Base-by-base conservation (phyloP, 2,329 filamentous ascomycete genomes). In the Microdochium trichocladiopsis region DNA sequence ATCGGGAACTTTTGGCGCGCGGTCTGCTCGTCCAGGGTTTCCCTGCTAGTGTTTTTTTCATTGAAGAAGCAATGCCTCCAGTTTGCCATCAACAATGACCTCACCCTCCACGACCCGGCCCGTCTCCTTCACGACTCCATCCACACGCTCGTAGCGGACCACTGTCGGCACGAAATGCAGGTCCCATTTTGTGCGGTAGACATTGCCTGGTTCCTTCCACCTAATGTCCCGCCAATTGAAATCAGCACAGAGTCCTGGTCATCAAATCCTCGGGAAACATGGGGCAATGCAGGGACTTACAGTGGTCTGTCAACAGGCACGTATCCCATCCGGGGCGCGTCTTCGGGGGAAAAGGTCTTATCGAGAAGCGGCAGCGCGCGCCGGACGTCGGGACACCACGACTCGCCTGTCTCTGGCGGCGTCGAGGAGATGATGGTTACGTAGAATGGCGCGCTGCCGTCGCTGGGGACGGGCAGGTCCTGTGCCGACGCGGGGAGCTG, bases 321-420 rank as follows among this genome's bases (percentile, higher is more conserved):
- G n/a, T 66, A 58, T 0, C 57, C 60, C 37, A 69, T 55, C 1
- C 43, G 49, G 1, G 65, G 65, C 3, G 62, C 54, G 18, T 57
- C 55, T 1, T 59, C 52, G 0, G 53, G 52, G 0, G 58, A 55
- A 52, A 72, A 72, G 2, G 65, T 62, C 1, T 59, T 54, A 2
- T 61, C 52, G 22, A 72, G 59, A 45, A 61, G 52, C 1, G 69
- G 69, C 51, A 70, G 52, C 0, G 69, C 66, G 9, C 64, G 66
- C 14, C 66, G 62, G 24, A 72, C 69, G 50, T 72, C 69, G 1
- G 70, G 69, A 23, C 69, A 72, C 70, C 69, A 72, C 3, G 69
- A 61, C 52, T 66, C 57, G 8, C 61, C 61, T 18, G 69, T 72
- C 2, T 55, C 54, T 8, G 67, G 62, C 45, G 70, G 67, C 31